A percentile compares a stretch with the other conserved stretches of the same genome.
These are phyloP conservation scores for Colletotrichum camelliae DNA, from an alignment of 2,329 filamentous ascomycete species.

Conservation along the genomic window DNA sequence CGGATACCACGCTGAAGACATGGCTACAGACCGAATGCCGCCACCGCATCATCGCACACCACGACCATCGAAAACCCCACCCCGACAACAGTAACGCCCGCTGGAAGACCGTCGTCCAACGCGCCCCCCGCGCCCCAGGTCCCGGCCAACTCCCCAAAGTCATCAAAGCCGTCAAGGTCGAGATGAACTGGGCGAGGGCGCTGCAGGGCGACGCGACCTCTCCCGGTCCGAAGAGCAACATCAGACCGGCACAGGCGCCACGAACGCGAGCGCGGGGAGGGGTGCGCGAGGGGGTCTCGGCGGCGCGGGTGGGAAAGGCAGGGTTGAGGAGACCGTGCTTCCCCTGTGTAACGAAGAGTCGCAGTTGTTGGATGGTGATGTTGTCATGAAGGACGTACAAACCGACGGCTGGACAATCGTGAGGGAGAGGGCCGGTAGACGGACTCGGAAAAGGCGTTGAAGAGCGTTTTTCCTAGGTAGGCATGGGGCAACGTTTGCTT, in stretches of 20 bases:
- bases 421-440: neutral
- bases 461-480: no score
- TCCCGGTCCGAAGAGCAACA: neutral
- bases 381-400: neutral
- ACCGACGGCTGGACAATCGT: neutral
- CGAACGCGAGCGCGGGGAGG: neutral
- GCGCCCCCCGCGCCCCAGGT: accelerated
- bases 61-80: neutral
- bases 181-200: neutral
- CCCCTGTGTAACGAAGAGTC: neutral
- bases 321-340: neutral
- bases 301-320: neutral
- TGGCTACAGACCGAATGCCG: neutral
- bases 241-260: neutral
- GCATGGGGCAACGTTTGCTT: neutral
- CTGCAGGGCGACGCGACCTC: neutral
- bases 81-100: neutral
- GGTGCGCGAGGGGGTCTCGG: no score
- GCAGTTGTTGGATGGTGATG: neutral
- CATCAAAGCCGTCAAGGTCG: neutral
- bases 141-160: neutral
- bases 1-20: neutral
- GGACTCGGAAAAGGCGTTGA: neutral
- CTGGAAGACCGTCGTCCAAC: neutral
- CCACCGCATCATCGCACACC: neutral